phyloP scores from a whole-genome alignment of 2,329 filamentous ascomycete species.

The Verticillium alfalfae region DNA sequence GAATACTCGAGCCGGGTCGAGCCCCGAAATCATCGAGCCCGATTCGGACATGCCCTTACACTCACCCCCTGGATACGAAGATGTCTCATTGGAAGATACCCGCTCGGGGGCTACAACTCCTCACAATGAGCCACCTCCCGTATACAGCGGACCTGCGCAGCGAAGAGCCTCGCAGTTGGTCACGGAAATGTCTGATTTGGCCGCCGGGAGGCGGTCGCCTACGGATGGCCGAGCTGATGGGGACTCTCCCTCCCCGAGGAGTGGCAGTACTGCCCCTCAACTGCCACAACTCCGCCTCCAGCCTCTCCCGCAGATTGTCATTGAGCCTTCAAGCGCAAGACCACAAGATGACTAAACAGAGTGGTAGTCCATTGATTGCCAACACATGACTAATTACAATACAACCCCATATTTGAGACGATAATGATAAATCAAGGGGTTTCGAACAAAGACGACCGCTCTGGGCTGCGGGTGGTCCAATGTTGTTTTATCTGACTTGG shows the following conservation, averaged over 20 bases:
- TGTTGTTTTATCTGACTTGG: not conserved
- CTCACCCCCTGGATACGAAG: constrained; percentile 49
- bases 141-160: constrained; percentile 37
- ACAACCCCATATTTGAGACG: not conserved
- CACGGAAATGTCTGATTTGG: constrained; percentile 13
- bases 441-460: not conserved
- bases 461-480: not conserved
- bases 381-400: not conserved
- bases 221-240: constrained; percentile 9
- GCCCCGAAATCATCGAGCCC: constrained; percentile 46
- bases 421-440: not conserved
- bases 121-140: constrained; percentile 43
- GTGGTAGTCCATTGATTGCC: not conserved
- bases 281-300: constrained; percentile 47
- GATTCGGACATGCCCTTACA: constrained; percentile 36
- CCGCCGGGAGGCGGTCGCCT: constrained; percentile 1
- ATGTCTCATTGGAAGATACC: constrained; percentile 36
- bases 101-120: constrained; percentile 33
- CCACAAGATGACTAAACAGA: constrained; percentile 5
- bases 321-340: constrained; percentile 42
- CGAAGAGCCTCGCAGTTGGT: constrained; percentile 8
- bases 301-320: constrained; percentile 50
- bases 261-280: constrained; percentile 29
- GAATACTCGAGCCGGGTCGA: constrained; percentile 39
- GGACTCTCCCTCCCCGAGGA: constrained; percentile 2